Evolutionary conservation across 257 asterid genomes (phyloP), one percentile per base, ranked within the genome.

Genomic region (Capsicum rhomboideum): DNA sequence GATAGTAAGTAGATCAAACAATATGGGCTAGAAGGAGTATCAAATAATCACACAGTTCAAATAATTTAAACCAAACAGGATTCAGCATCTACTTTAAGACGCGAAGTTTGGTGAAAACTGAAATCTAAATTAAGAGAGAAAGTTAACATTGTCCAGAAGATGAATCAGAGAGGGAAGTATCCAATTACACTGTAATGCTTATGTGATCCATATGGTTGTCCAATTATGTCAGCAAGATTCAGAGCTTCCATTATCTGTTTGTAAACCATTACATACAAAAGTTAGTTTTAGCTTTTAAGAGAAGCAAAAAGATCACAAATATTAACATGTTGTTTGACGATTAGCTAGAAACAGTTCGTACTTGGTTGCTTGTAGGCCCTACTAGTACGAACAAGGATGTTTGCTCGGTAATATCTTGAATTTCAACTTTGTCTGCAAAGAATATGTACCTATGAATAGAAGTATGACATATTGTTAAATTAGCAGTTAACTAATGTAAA

Each of bases 361-460:
- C 99, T 84, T 90, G 82, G 87, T 86, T 82, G 88, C 98, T 92
- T 89, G 87, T 90, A 84, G 97, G 99, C 69, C 99, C 99, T 84
- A 90, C 88, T 83, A 96, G 78, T 71, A 89, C 94, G 86, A 91
- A 92, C 94, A 96, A 91, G 87, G 95, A 85, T 21, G 99, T 96
- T 90, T 91, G 92, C 80, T 89, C 68, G 29, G 99, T 90, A 85
- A 96, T 90, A 88, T 96, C 99, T 78, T 93, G 90, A 89, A 96
- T 90, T 89, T 94, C 98, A 88, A 96, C 99, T 87, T 92, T 93
- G 92, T 96, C 99, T 31, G 98, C 89, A 82, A 94, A 91, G 90
- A 96, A 96, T 86, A 96, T 94, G 92, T 96, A 96, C 94, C 99
- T 96, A 71, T 49, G 66, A 54, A 74, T 64, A 82, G 85, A 85